A percentile compares a stretch with the other conserved stretches of the same genome.
Conservation (phyloP, 1,284 basidiomycete species). For the Golubevia pallescens region DNA sequence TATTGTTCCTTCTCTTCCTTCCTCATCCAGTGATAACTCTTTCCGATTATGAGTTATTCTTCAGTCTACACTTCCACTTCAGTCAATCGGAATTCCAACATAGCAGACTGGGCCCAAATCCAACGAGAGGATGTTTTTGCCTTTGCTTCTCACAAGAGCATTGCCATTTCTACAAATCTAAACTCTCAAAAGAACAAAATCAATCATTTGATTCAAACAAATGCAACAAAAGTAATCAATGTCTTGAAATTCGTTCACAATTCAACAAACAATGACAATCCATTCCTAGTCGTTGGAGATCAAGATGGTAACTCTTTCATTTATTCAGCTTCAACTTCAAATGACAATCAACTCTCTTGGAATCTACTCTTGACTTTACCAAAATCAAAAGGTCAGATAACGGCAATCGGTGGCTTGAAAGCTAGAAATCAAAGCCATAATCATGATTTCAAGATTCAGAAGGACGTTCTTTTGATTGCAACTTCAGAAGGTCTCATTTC, state of each 20-base stretch:
- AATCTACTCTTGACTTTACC: not conserved
- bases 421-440: not conserved
- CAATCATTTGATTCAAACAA: conserved; percentile 19
- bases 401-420: conserved; percentile 1
- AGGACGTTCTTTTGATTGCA: conserved; percentile 7
- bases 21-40: too few species aligned
- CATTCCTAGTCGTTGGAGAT: not conserved
- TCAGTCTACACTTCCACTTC: conserved; percentile 44
- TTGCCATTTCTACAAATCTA: conserved; percentile 26
- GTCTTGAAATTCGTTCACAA: conserved; percentile 25
- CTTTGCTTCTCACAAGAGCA: conserved; percentile 44
- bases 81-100: conserved; percentile 46
- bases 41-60: too few species aligned
- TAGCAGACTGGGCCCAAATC: conserved; percentile 41
- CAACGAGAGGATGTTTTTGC: conserved; percentile 19
- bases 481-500: conserved; percentile 16
- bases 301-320: not conserved
- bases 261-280: not conserved
- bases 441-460: too few species aligned
- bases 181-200: conserved; percentile 14
- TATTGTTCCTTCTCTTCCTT: too few species aligned
- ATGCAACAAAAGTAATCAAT: conserved; percentile 29
- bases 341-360: not conserved
- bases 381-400: not conserved
- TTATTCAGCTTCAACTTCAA: not conserved